Conservation (phyloP, 140 eudicot species). For the Bidens hawaiensis region DNA sequence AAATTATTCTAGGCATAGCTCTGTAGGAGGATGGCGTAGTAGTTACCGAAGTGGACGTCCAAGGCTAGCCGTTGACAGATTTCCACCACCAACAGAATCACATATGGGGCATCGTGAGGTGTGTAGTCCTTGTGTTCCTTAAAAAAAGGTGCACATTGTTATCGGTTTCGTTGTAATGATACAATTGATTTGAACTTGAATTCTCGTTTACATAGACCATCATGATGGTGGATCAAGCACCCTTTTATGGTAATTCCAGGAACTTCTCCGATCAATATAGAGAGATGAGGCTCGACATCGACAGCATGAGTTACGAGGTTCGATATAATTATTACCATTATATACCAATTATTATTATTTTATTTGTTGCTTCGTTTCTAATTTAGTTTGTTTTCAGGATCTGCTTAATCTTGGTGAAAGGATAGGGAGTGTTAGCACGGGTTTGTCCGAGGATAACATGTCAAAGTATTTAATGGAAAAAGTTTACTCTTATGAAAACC, state of each 20-base stretch:
- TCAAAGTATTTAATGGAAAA: slow-evolving; percentile 40
- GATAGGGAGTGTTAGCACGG: slow-evolving; percentile 57
- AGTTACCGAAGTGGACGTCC: slow-evolving; percentile 51
- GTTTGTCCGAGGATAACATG: slow-evolving; percentile 47
- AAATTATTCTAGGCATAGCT: slow-evolving; percentile 38
- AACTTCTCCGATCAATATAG: slow-evolving; percentile 44
- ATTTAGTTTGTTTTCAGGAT: slow-evolving; percentile 43
- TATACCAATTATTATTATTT: background rate
- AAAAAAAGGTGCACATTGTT: background rate
- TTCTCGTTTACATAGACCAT: slow-evolving; percentile 17
- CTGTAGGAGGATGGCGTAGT: slow-evolving; percentile 42
- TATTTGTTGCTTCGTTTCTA: background rate
- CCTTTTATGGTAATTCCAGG: slow-evolving; percentile 37
- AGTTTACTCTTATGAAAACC: slow-evolving; percentile 11
- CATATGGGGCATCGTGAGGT: slow-evolving; percentile 46
- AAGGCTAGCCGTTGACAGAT: slow-evolving; percentile 34
- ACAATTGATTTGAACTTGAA: slow-evolving; percentile 2
- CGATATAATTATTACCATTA: background rate
- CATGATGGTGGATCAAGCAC: slow-evolving; percentile 41
- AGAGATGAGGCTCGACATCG: slow-evolving; percentile 59
- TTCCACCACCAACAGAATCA: slow-evolving; percentile 31
- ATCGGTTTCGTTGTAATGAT: background rate
- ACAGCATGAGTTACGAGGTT: slow-evolving; percentile 65
- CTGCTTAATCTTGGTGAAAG: slow-evolving; percentile 60
- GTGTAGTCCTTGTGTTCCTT: background rate